Percentiles rank a stretch among this genome's conserved stretches.
Conservation (phyloP, 1,284 basidiomycete species). For the Takashimella koratensis region DNA sequence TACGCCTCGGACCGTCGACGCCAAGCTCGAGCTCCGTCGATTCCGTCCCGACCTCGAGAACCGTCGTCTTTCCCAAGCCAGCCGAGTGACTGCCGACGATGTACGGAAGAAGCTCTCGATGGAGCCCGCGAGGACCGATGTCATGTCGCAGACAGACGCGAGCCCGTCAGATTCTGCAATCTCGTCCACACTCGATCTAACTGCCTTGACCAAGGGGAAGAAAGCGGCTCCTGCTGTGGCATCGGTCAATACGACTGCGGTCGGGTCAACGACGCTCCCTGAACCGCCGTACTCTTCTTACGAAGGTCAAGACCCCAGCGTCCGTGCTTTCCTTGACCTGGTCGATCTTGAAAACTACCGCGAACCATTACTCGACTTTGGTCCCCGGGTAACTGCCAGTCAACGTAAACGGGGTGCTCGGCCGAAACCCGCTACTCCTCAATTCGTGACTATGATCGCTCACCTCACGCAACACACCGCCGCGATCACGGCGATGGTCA, state of each 20-base stretch:
- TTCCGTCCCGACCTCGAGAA: conserved; percentile 30
- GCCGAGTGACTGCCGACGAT: conserved; percentile 25
- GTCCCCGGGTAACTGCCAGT: conserved; percentile 72
- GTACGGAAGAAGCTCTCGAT: conserved; percentile 34
- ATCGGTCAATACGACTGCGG: conserved; percentile 69
- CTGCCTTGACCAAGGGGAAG: conserved; percentile 14
- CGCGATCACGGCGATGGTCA: conserved; percentile 72
- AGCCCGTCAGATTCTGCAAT: conserved; percentile 38
- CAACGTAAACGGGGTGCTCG: conserved; percentile 66
- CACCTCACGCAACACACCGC: conserved; percentile 82
- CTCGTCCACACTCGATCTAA: conserved; percentile 33
- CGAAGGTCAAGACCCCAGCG: conserved; percentile 80
- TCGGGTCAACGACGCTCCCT: conserved; percentile 53
- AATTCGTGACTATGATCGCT: conserved; percentile 72
- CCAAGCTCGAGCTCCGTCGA: conserved; percentile 32
- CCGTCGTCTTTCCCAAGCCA: not conserved
- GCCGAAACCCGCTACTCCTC: conserved; percentile 53
- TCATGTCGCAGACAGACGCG: not conserved
- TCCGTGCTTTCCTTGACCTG: conserved; percentile 79
- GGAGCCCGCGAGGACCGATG: not conserved
- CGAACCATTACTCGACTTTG: conserved; percentile 82
- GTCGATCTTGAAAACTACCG: conserved; percentile 79
- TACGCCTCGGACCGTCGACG: conserved; percentile 52
- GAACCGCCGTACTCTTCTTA: conserved; percentile 42
- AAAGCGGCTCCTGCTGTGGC: conserved; percentile 81